Evolutionary conservation across 495 filamentous ascomycete genomes (phyloP).

Genomic region (Neurospora terricola): DNA sequence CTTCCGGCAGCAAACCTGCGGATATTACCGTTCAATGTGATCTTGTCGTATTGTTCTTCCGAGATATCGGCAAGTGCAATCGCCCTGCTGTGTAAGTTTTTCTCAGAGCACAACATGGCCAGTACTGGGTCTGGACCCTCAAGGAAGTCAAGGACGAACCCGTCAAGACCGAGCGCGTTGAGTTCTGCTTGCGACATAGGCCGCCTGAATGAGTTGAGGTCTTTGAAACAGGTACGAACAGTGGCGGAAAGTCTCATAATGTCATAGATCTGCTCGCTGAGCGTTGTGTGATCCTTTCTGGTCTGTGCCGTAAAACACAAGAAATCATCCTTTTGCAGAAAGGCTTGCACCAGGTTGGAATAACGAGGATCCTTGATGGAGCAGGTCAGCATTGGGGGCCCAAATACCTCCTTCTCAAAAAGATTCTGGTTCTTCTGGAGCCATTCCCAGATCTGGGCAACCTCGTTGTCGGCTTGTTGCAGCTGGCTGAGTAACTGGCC

Average conservation of each 20-base stretch:
- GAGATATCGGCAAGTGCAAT: constrained; percentile 52
- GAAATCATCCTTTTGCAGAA: constrained; percentile 54
- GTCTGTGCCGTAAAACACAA: constrained; percentile 68
- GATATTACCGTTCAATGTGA: constrained; percentile 41
- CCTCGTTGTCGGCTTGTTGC: constrained; percentile 45
- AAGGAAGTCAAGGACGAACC: constrained; percentile 67
- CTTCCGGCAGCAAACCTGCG: constrained; percentile 53
- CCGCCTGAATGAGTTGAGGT: constrained; percentile 39
- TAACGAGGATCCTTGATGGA: constrained; percentile 67
- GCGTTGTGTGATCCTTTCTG: constrained; percentile 58
- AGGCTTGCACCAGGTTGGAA: constrained; percentile 62
- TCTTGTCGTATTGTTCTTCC: constrained; percentile 49
- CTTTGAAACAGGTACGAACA: constrained; percentile 29
- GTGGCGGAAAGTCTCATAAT: constrained; percentile 41
- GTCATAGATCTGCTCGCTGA: constrained; percentile 20
- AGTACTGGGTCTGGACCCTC: constrained; percentile 76
- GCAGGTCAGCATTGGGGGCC: constrained; percentile 74
- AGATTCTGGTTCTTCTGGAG: constrained; percentile 55
- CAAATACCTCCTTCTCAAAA: constrained; percentile 77
- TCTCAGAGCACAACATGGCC: constrained; percentile 70
- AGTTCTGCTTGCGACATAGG: constrained; percentile 47
- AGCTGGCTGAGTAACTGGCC: constrained; percentile 66
- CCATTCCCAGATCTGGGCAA: constrained; percentile 67
- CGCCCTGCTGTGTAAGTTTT: constrained; percentile 54
- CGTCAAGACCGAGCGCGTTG: constrained; percentile 56